Conservation (phyloP, 2,329 filamentous ascomycete species). For the Ciborinia camelliae region DNA sequence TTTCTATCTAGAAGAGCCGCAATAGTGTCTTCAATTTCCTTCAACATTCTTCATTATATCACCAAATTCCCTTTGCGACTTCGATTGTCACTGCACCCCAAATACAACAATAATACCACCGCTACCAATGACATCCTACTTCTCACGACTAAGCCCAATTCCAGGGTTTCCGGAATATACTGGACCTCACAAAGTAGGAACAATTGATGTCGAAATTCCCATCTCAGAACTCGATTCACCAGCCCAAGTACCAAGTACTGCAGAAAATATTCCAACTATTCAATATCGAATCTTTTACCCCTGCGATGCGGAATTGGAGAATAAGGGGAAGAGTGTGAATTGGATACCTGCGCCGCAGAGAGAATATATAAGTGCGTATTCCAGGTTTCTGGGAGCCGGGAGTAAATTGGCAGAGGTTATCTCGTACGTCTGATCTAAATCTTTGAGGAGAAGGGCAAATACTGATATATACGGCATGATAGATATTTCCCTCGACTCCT, state of each 20-base stretch:
- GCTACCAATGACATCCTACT: conserved; percentile 32
- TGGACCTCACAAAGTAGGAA: conserved; percentile 75
- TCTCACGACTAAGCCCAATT: conserved; percentile 60
- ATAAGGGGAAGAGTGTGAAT: conserved; percentile 50
- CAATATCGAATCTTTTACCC: conserved; percentile 84
- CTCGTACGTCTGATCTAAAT: conserved; percentile 48
- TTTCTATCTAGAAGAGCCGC: neutral
- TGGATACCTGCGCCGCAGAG: conserved; percentile 79
- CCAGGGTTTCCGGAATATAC: conserved; percentile 72
- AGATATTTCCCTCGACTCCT: conserved; percentile 68
- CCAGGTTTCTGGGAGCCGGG: conserved; percentile 68
- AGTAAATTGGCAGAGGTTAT: conserved; percentile 55
- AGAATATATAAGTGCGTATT: conserved; percentile 70
- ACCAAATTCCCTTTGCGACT: conserved; percentile 1
- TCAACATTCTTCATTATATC: neutral
- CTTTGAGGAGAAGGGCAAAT: neutral
- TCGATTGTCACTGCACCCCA: neutral
- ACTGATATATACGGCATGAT: neutral
- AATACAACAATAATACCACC: neutral
- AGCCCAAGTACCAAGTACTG: conserved; percentile 45
- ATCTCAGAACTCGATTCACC: conserved; percentile 56
- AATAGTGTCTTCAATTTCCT: conserved; percentile 2
- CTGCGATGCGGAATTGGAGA: conserved; percentile 45
- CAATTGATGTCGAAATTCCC: conserved; percentile 76
- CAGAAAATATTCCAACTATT: conserved; percentile 63